A percentile compares a stretch with the other conserved stretches of the same genome.
These are phyloP conservation scores for Hyaloscypha variabilis DNA, from an alignment of 495 filamentous ascomycete species.

Conservation along the genomic window DNA sequence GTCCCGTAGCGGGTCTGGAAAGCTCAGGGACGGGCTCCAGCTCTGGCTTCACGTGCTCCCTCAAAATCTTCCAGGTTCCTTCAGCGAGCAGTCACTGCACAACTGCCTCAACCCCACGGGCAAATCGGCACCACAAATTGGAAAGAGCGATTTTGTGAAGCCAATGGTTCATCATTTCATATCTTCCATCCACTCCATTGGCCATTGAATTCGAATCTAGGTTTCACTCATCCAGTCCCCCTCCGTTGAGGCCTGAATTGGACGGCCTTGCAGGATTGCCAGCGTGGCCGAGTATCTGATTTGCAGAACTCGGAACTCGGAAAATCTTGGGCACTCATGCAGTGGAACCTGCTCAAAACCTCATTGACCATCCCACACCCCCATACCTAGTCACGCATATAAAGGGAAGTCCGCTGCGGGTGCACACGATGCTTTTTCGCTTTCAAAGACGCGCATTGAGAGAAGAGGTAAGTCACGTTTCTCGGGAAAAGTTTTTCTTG, in stretches of 20 bases:
- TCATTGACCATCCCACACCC: conserved; percentile 7
- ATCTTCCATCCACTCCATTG: conserved; percentile 3
- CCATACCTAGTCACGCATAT: conserved; percentile 11
- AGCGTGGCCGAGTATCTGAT: conserved; percentile 5
- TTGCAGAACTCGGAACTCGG: conserved; percentile 8
- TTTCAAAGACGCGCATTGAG: conserved; percentile 9
- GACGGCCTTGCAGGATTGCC: too few relatives aligned
- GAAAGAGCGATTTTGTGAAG: neutral
- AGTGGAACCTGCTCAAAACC: conserved; percentile 1
- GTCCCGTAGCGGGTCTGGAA: neutral
- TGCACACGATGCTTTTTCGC: conserved; percentile 14
- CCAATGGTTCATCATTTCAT: neutral
- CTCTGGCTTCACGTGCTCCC: neutral
- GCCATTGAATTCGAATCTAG: neutral
- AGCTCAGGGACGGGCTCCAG: neutral
- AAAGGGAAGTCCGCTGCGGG: neutral
- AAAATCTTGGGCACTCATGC: conserved; percentile 22
- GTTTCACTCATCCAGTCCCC: too few relatives aligned
- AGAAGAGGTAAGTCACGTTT: neutral
- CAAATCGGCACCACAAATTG: neutral
- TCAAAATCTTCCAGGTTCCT: neutral
- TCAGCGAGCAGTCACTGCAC: too few relatives aligned
- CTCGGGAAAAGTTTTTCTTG: conserved; percentile 3
- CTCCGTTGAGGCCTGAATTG: too few relatives aligned
- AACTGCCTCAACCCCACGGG: neutral